Evolutionary conservation across 371 early-diverging fungal species (phyloP).

Genomic region (Cokeromyces recurvatus): DNA sequence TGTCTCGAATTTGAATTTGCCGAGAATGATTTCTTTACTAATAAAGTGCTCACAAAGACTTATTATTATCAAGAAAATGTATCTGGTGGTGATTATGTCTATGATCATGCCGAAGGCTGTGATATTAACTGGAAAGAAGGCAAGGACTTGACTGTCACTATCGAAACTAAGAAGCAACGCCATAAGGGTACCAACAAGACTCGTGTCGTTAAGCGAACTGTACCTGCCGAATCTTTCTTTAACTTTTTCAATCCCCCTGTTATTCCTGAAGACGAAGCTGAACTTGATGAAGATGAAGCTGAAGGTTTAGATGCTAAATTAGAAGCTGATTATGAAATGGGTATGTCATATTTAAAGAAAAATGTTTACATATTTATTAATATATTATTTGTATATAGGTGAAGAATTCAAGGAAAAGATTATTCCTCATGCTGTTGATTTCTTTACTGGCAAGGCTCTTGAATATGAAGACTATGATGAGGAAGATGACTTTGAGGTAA

Average conservation of each 20-base stretch:
- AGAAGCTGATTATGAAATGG: slow-evolving; percentile 92
- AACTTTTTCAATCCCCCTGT: slow-evolving; percentile 85
- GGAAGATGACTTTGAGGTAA: slow-evolving; percentile 68
- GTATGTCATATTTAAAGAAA: slow-evolving; percentile 29
- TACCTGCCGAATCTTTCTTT: slow-evolving; percentile 95
- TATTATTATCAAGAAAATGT: slow-evolving; percentile 79
- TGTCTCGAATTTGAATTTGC: slow-evolving; percentile 87
- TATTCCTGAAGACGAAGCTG: slow-evolving; percentile 70
- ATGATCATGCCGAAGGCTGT: slow-evolving; percentile 87
- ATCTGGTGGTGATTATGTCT: slow-evolving; percentile 76
- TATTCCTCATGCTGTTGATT: slow-evolving; percentile 94
- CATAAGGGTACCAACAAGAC: slow-evolving; percentile 98
- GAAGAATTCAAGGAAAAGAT: slow-evolving; percentile 95
- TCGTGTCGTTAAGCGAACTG: slow-evolving; percentile 93
- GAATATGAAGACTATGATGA: slow-evolving; percentile 70
- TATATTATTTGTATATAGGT: slow-evolving; percentile 8
- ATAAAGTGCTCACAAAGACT: slow-evolving; percentile 83
- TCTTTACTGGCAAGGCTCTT: slow-evolving; percentile 97
- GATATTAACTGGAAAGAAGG: slow-evolving; percentile 94
- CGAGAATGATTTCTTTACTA: slow-evolving; percentile 87
- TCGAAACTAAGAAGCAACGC: slow-evolving; percentile 96
- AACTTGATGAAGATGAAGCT: slow-evolving; percentile 71
- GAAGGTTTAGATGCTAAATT: slow-evolving; percentile 76
- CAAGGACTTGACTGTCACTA: slow-evolving; percentile 85
- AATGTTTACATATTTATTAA: slow-evolving; percentile 21